Evolutionary conservation across 345 rosid species (phyloP).

Genomic region (Cardiospermum halicacabum): DNA sequence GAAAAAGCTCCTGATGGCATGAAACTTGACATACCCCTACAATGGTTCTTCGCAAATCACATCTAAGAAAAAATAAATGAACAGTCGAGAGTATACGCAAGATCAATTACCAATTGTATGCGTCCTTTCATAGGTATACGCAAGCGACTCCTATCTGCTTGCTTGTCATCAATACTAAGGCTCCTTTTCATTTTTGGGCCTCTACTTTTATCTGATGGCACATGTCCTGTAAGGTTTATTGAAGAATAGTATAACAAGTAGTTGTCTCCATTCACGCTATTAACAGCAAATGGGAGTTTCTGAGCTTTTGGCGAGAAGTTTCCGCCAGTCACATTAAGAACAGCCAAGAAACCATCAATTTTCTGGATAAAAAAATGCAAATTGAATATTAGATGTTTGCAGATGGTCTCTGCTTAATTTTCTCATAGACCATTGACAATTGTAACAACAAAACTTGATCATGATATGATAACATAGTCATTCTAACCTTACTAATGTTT

Average conservation of each 20-base stretch:
- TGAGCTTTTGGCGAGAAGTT: conserved; percentile 44
- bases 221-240: conserved; percentile 33
- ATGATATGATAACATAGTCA: neutral
- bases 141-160: conserved; percentile 32
- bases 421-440: neutral
- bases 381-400: conserved; percentile 7
- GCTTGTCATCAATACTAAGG: conserved; percentile 34
- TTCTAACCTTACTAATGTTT: conserved; percentile 49
- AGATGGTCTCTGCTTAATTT: neutral
- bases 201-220: conserved; percentile 27
- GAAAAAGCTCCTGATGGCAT: neutral
- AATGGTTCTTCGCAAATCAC: neutral
- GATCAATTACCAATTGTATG: conserved; percentile 39
- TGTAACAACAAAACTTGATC: conserved; percentile 5
- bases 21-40: neutral
- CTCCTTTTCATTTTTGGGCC: conserved; percentile 34
- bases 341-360: conserved; percentile 54
- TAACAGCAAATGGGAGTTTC: conserved; percentile 57
- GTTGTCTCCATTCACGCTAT: conserved; percentile 54
- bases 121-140: conserved; percentile 58
- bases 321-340: conserved; percentile 55
- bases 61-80: neutral
- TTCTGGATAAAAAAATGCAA: conserved; percentile 26
- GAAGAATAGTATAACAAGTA: conserved; percentile 47
- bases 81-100: neutral